Evolutionary conservation across 106 monocot species (phyloP).

Genomic region (Apostasia ramifera): DNA sequence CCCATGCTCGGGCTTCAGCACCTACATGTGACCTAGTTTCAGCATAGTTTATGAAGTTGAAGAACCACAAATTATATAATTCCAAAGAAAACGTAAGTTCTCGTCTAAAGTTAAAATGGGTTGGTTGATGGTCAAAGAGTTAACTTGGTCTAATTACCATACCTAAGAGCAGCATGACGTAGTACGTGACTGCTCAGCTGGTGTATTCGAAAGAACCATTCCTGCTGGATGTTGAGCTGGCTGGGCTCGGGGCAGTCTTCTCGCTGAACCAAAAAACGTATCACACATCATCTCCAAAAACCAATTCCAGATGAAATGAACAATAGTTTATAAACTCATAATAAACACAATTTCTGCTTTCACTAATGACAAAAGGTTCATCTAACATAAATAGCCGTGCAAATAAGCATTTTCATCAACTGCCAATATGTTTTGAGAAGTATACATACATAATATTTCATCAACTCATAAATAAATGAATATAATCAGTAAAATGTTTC

Average conservation of each 20-base stretch:
- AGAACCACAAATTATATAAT: no score
- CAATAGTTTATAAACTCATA: background rate
- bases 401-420: background rate
- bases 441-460: background rate
- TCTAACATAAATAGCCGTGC: background rate
- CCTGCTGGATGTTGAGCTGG: conserved; percentile 53
- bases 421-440: background rate
- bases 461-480: background rate
- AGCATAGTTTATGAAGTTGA: no score
- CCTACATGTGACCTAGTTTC: no score
- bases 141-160: background rate
- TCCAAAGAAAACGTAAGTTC: no score
- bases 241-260: conserved; percentile 53
- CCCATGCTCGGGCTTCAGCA: no score
- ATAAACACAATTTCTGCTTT: background rate
- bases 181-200: conserved; percentile 23
- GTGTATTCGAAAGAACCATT: conserved; percentile 54
- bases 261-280: conserved; percentile 25
- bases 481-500: no score
- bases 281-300: background rate
- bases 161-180: conserved; percentile 68
- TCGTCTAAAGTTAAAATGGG: no score
- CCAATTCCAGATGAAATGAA: background rate
- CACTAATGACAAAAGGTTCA: background rate
- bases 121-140: no score